Evolutionary conservation across 2,329 filamentous ascomycete genomes (phyloP).

Genomic region (Monosporascus sp.): DNA sequence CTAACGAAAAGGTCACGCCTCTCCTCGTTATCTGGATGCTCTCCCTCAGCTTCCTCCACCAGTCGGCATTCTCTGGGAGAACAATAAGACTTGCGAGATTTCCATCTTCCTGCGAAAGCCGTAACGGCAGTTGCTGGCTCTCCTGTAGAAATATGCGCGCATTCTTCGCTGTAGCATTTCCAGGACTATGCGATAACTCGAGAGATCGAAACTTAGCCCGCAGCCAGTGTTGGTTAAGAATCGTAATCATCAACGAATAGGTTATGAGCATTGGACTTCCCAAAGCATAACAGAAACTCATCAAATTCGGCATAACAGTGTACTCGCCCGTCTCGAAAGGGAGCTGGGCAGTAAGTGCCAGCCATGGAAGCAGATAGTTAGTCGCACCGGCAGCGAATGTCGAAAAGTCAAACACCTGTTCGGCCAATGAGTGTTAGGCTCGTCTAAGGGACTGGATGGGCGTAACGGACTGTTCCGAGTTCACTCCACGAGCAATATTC

Average conservation of each 20-base stretch:
- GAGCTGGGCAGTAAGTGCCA: conserved; percentile 16
- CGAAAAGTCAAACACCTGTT: conserved; percentile 9
- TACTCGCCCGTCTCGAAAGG: conserved; percentile 15
- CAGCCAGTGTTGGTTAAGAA: conserved; percentile 14
- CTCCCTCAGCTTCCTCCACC: conserved; percentile 9
- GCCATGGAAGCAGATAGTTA: conserved; percentile 15
- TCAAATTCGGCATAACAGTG: conserved; percentile 7
- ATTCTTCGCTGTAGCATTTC: conserved; percentile 3
- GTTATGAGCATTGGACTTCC: conserved; percentile 16
- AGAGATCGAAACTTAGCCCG: conserved; percentile 6
- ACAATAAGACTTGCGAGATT: conserved; percentile 11
- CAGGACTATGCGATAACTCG: conserved; percentile 2
- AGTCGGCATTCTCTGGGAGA: conserved; percentile 8
- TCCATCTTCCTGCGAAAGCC: conserved; percentile 9
- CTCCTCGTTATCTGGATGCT: conserved; percentile 9
- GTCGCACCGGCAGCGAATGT: conserved; percentile 9
- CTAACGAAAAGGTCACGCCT: conserved; percentile 9
- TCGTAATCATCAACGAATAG: conserved; percentile 15
- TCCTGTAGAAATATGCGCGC: conserved; percentile 12
- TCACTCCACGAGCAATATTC: background rate
- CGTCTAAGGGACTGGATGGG: background rate
- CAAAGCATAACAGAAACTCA: conserved; percentile 14
- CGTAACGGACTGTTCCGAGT: background rate
- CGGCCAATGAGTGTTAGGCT: background rate
- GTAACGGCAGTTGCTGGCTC: conserved; percentile 9